Evolutionary conservation across 163 green algal species (phyloP).

Genomic region (Scenedesmus sp.): DNA sequence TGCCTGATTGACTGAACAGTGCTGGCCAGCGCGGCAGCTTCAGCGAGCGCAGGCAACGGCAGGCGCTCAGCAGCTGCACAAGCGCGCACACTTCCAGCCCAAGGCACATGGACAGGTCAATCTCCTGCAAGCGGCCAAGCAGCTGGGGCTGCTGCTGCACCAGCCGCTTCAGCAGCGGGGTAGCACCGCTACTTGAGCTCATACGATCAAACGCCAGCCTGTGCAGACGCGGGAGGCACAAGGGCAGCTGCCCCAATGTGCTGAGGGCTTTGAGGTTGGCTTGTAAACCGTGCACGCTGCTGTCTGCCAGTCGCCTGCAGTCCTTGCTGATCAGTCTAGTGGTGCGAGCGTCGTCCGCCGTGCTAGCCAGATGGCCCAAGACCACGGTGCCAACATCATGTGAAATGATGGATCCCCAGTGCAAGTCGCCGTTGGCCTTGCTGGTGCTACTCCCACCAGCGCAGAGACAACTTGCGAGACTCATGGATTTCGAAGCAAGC

Average conservation of each 20-base stretch:
- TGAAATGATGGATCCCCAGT: not conserved
- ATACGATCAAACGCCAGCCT: slow-evolving; percentile 18
- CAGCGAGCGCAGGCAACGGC: not conserved
- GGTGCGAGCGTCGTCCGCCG: not conserved
- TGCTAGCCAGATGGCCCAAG: slow-evolving; percentile 24
- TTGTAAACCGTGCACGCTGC: not conserved
- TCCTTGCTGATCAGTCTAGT: slow-evolving; percentile 35
- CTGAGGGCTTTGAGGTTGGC: not conserved
- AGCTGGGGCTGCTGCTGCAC: not conserved
- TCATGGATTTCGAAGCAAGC: not conserved
- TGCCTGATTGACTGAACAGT: not conserved
- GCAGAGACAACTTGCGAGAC: not conserved
- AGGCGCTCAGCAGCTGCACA: not conserved
- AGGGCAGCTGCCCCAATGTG: not conserved
- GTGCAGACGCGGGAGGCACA: not conserved
- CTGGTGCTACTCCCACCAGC: not conserved
- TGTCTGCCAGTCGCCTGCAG: slow-evolving; percentile 24
- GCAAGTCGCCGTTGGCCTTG: not conserved
- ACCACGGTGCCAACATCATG: not conserved
- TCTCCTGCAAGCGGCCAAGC: not conserved
- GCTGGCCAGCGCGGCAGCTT: not conserved
- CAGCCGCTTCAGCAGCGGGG: not conserved
- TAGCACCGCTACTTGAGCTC: not conserved
- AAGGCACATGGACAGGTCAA: slow-evolving; percentile 29
- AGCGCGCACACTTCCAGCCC: slow-evolving; percentile 18